Base-by-base conservation (phyloP, 371 early-diverging fungal genomes). In the Circinella umbellata region DNA sequence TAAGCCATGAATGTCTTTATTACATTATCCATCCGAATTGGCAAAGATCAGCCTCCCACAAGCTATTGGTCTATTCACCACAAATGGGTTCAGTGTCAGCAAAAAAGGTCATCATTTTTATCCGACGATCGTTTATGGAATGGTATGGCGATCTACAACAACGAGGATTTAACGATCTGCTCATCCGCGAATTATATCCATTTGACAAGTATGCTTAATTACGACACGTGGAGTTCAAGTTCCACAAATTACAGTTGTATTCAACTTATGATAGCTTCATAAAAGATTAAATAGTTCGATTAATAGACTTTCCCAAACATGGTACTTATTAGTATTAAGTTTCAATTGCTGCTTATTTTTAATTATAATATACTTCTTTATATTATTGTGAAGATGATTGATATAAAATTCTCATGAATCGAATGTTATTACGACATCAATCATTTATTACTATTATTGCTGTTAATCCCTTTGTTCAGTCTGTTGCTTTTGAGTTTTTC, bases 1-100 rank as follows among this genome's bases (percentile, higher is more conserved):
- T 70, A 72, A 69, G 63, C 73, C 35, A 69, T 70, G 67, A 76
- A 76, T 53, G 70, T 63, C 65, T 68, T 72, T 59, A 38, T 72
- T 38, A 70, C 73, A 63, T 72, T 69, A 55, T 72, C 68, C 61
- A 67, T 64, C 64, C 61, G 65, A 42, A 72, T 72, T 64, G 72
- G 68, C 61, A 59, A 20, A 37, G 39, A 68, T 65, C 61, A 61
- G 49, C 64, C 55, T 48, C 55, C 66, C 27, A 27, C 27, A 27
- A 67, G 66, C 62, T 64, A 48, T 72, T 51, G 72, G 70, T 66
- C 66, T 69, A 51, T 74, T 69, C 37, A 69, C 69, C 71, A 36
- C 71, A 51, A 74, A 74, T 71, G 67, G 71, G 51, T 63, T 74
- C 63, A 57, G 51, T 55, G 66, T 66, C 62, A 74, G 69, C 55